Evolutionary conservation across 768 basidiomycete genomes (phyloP).

Genomic region (Baorangia bicolor): DNA sequence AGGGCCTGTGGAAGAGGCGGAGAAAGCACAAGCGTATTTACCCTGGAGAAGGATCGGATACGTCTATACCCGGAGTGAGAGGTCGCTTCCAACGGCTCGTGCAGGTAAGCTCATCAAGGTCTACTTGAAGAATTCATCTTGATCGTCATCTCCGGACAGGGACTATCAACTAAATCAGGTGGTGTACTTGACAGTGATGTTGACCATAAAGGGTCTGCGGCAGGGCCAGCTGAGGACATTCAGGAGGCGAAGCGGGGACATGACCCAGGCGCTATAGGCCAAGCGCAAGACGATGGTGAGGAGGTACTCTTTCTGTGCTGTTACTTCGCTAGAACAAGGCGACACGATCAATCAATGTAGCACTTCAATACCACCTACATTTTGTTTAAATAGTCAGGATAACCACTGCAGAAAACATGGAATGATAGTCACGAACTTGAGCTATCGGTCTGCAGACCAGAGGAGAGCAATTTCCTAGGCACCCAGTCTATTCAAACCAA

Average conservation of each 20-base stretch:
- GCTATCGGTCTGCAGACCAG: neutral
- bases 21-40: neutral
- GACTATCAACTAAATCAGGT: neutral
- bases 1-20: conserved; percentile 14
- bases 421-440: neutral
- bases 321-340: conserved; percentile 25
- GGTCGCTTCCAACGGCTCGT: conserved; percentile 16
- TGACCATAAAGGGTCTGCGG: neutral
- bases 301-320: conserved; percentile 27
- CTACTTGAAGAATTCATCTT: neutral
- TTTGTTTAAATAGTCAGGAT: neutral
- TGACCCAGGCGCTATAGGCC: neutral
- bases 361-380: neutral
- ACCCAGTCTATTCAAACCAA: neutral
- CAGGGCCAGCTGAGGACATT: neutral
- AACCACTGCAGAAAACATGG: neutral
- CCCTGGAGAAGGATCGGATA: neutral
- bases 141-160: conserved; percentile 7
- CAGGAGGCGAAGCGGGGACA: neutral
- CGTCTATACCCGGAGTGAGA: neutral
- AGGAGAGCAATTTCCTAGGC: neutral
- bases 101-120: conserved; percentile 6
- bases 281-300: conserved; percentile 13
- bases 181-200: neutral
- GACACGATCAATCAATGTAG: conserved; percentile 6